These are phyloP conservation scores for Moesziomyces antarcticus DNA, from an alignment of 1,284 basidiomycete genomes.

Conservation along the genomic window DNA sequence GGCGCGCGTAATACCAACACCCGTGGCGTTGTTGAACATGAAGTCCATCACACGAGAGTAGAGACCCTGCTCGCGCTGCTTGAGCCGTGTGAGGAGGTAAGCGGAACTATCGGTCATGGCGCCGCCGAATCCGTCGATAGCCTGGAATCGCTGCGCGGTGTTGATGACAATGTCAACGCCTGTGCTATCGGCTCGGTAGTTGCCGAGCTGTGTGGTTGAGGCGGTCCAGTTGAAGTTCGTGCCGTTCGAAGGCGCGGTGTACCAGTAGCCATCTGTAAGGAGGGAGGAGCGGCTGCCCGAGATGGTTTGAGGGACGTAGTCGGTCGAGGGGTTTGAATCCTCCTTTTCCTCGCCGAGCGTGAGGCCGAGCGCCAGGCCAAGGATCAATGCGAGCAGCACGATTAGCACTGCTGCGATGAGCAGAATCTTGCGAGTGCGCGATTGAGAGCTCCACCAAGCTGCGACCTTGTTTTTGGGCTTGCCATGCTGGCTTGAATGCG, in stretches of 20 bases:
- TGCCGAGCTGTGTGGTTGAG: conserved; percentile 17
- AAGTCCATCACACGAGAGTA: conserved; percentile 49
- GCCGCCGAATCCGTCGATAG: conserved; percentile 51
- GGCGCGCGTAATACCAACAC: conserved; percentile 38
- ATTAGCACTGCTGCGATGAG: conserved; percentile 1
- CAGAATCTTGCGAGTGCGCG: conserved; percentile 16
- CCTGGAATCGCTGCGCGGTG: conserved; percentile 25
- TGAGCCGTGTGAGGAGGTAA: conserved; percentile 38
- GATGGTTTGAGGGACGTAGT: conserved; percentile 32
- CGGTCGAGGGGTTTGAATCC: conserved; percentile 13
- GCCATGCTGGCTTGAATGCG: not conserved
- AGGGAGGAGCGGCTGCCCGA: conserved; percentile 24
- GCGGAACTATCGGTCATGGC: conserved; percentile 55
- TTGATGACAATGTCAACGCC: conserved; percentile 51
- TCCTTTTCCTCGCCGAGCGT: conserved; percentile 19
- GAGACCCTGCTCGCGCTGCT: conserved; percentile 19
- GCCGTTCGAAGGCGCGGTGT: conserved; percentile 29
- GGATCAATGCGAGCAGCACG: conserved; percentile 20
- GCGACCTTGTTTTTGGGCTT: conserved; percentile 2
- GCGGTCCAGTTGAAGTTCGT: conserved; percentile 45
- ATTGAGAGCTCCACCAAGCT: conserved; percentile 17
- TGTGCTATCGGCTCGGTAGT: conserved; percentile 27
- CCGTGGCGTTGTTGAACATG: conserved; percentile 53
- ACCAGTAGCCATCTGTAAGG: conserved; percentile 25
- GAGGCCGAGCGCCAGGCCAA: conserved; percentile 38